Percentiles rank a stretch among this genome's conserved stretches.
phyloP scores from a whole-genome alignment of 768 basidiomycete genomes.

The Leucocoprinus sp. region DNA sequence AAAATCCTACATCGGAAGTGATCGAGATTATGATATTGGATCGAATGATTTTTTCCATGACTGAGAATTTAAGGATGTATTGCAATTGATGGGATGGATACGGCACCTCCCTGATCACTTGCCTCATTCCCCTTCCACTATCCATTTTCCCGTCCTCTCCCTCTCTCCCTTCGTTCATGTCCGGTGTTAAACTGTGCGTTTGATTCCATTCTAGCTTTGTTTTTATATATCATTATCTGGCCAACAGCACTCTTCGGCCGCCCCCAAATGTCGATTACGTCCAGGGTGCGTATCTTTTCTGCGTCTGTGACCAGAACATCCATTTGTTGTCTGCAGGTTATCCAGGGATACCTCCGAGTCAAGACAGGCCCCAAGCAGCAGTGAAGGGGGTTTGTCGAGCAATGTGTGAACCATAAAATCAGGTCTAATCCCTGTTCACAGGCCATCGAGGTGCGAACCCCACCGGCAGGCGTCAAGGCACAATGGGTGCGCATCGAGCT shows the following conservation, averaged over 20 bases:
- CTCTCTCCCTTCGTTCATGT: constrained; percentile 15
- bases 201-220: constrained; percentile 1
- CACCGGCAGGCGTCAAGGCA: constrained; percentile 70
- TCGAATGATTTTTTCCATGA: neutral
- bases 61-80: neutral
- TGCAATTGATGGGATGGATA: constrained; percentile 2
- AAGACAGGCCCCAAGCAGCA: constrained; percentile 72
- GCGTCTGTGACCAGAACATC: constrained; percentile 8
- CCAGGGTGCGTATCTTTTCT: constrained; percentile 44
- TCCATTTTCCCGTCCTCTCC: neutral
- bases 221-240: constrained; percentile 8
- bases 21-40: too few species aligned
- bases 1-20: too few species aligned
- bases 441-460: constrained; percentile 82
- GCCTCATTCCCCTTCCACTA: neutral
- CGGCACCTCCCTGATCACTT: constrained; percentile 5
- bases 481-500: constrained; percentile 91
- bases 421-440: constrained; percentile 19
- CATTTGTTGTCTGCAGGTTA: constrained; percentile 43
- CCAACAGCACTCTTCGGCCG: constrained; percentile 64
- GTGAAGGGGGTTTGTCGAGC: constrained; percentile 71
- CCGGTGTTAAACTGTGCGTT: constrained; percentile 30
- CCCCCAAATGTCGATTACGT: constrained; percentile 89
- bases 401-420: neutral
- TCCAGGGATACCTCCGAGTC: constrained; percentile 77